Conservation (phyloP, 129 eudicot genomes). For the Flaveria robusta region DNA sequence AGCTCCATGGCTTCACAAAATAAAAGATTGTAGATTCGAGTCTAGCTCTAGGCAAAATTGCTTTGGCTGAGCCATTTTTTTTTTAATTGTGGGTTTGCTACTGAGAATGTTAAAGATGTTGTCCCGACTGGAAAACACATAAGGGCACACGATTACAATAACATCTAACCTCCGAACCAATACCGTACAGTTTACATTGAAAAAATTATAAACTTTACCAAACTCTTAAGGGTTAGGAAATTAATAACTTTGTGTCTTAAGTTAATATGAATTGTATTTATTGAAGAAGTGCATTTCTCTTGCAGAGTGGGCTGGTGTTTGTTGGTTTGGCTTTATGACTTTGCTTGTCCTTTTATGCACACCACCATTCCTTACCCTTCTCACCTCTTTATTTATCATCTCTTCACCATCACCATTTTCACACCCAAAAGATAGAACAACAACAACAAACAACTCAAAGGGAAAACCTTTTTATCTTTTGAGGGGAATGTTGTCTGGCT, state of each 20-base stretch:
- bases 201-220: not conserved
- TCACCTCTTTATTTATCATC: constrained; percentile 40
- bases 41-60: too few species aligned
- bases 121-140: too few species aligned
- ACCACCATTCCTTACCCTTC: constrained; percentile 31
- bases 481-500: constrained; percentile 95
- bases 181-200: too few species aligned
- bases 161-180: too few species aligned
- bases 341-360: constrained; percentile 41
- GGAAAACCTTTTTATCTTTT: constrained; percentile 41
- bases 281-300: constrained; percentile 25
- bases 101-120: too few species aligned
- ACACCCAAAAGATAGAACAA: constrained; percentile 9
- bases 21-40: too few species aligned
- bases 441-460: not conserved
- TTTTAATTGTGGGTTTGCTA: too few species aligned
- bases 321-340: constrained; percentile 46
- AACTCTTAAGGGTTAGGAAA: not conserved
- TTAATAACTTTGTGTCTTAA: not conserved
- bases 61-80: too few species aligned
- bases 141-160: too few species aligned
- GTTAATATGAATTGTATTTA: constrained; percentile 11
- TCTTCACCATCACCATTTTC: constrained; percentile 25
- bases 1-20: too few species aligned
- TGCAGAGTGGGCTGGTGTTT: constrained; percentile 38